These are phyloP conservation scores for Geum urbanum DNA, from an alignment of 306 rosid species.

Conservation along the genomic window DNA sequence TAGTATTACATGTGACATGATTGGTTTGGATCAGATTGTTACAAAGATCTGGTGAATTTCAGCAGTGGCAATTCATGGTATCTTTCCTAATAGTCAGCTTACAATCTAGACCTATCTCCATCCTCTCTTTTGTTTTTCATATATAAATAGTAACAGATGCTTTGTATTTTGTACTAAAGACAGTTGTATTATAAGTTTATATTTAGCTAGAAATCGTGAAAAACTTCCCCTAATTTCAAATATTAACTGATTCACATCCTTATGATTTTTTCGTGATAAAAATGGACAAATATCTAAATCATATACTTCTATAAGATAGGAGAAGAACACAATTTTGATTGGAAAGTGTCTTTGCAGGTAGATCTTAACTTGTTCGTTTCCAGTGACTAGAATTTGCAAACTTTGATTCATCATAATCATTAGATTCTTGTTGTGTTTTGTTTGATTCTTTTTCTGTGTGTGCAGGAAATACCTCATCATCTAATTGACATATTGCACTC, in stretches of 20 bases:
- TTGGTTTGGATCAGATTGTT: background rate
- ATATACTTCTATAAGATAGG: background rate
- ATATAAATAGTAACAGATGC: background rate
- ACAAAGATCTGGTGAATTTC: background rate
- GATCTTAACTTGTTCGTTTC: background rate
- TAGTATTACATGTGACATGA: background rate
- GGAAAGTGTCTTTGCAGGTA: background rate
- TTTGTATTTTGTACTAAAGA: background rate
- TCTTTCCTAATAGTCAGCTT: background rate
- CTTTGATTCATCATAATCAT: background rate
- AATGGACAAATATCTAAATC: background rate
- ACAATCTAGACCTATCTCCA: background rate
- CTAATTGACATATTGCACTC: conserved; percentile 73
- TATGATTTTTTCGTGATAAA: background rate
- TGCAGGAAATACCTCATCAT: conserved; percentile 87
- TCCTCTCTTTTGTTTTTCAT: background rate
- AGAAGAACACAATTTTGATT: background rate
- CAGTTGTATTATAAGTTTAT: background rate
- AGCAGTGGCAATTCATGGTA: background rate
- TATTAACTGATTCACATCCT: background rate
- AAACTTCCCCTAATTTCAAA: background rate
- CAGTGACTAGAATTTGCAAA: background rate
- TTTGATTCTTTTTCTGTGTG: conserved; percentile 18
- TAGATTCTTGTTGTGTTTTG: background rate
- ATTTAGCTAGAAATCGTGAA: background rate